phyloP scores from a whole-genome alignment of 495 filamentous ascomycete genomes.

The Jackrogersella minutella region DNA sequence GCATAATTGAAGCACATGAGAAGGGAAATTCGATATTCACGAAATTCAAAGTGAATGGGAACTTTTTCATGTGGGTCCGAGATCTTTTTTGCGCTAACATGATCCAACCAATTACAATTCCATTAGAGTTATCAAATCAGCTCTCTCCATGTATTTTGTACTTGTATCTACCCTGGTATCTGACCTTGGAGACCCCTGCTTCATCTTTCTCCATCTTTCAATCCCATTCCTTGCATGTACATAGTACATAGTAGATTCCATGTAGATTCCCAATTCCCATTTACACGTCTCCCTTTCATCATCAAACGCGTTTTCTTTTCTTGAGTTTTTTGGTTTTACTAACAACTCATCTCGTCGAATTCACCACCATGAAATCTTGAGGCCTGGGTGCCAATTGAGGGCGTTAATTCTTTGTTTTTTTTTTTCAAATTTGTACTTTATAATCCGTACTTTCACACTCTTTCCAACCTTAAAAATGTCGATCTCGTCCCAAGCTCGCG shows the following conservation, averaged over 20 bases:
- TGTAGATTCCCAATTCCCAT: neutral
- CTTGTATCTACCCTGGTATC: neutral
- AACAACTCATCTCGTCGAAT: neutral
- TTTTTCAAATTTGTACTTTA: neutral
- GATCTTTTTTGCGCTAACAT: slow-evolving; percentile 19
- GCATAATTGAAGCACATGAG: slow-evolving; percentile 14
- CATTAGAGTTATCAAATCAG: neutral
- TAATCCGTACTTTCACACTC: neutral
- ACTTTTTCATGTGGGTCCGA: slow-evolving; percentile 39
- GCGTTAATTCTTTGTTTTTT: neutral
- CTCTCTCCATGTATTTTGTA: neutral
- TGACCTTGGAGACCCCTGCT: no score
- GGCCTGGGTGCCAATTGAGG: slow-evolving; percentile 11
- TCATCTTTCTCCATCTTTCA: no score
- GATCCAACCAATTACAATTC: slow-evolving; percentile 23
- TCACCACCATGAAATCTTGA: neutral
- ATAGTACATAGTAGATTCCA: no score
- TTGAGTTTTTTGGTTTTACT: neutral
- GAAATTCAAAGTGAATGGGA: slow-evolving; percentile 8
- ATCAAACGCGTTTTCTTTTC: slow-evolving; percentile 8
- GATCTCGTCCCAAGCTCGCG: slow-evolving; percentile 32
- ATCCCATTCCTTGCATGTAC: no score
- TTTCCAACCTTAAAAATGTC: slow-evolving; percentile 35
- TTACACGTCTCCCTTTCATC: neutral
- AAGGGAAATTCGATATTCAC: slow-evolving; percentile 7